Evolutionary conservation across 768 basidiomycete genomes (phyloP).

Genomic region (Crucibulum laeve): DNA sequence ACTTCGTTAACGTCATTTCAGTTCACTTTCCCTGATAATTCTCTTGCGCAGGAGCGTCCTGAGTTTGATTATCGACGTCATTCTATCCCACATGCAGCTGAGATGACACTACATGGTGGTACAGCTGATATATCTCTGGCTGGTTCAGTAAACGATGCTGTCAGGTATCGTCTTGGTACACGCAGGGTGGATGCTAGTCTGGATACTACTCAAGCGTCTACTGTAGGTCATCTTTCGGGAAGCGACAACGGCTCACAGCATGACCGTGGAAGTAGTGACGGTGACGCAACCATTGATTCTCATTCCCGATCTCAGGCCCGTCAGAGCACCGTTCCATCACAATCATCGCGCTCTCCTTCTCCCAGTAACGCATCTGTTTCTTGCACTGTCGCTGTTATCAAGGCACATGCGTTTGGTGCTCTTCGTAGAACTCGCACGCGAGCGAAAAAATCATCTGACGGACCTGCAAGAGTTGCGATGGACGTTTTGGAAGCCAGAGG

Average conservation of each 20-base stretch:
- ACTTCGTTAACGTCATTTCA: slow-evolving; percentile 41
- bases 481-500: slow-evolving; percentile 82
- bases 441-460: slow-evolving; percentile 69
- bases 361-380: slow-evolving; percentile 49
- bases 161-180: slow-evolving; percentile 55
- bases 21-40: slow-evolving; percentile 56
- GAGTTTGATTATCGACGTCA: slow-evolving; percentile 68
- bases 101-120: slow-evolving; percentile 70
- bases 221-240: slow-evolving; percentile 40
- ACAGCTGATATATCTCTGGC: slow-evolving; percentile 66
- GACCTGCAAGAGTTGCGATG: slow-evolving; percentile 67
- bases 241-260: slow-evolving; percentile 49
- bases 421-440: slow-evolving; percentile 74
- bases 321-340: slow-evolving; percentile 37
- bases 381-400: slow-evolving; percentile 85
- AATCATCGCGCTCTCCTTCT: slow-evolving; percentile 47
- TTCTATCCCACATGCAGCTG: slow-evolving; percentile 45
- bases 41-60: slow-evolving; percentile 48
- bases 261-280: slow-evolving; percentile 54
- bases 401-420: slow-evolving; percentile 86
- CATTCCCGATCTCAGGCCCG: slow-evolving; percentile 43
- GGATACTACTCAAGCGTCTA: slow-evolving; percentile 32
- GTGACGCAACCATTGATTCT: slow-evolving; percentile 41
- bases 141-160: slow-evolving; percentile 45
- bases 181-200: slow-evolving; percentile 44